Conservation (phyloP, 2,329 filamentous ascomycete genomes). For the Fusarium sulawesiense region DNA sequence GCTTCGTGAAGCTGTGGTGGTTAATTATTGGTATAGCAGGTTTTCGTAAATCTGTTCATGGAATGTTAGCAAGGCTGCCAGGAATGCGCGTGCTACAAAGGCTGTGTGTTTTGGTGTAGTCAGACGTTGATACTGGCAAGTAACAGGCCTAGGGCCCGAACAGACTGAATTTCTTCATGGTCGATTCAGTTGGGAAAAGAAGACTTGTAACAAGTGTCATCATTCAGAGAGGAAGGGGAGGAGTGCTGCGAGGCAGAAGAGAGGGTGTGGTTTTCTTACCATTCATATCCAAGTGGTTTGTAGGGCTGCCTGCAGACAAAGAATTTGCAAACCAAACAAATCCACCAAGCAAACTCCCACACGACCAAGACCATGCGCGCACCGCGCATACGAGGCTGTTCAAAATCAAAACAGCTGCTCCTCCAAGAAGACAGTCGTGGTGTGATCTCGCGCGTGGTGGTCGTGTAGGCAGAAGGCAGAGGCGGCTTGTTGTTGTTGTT, state of each 20-base stretch:
- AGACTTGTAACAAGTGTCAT: conserved; percentile 80
- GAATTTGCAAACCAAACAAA: conserved; percentile 18
- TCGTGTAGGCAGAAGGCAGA: conserved; percentile 17
- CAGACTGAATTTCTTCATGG: conserved; percentile 81
- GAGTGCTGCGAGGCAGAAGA: conserved; percentile 34
- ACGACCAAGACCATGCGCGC: background rate
- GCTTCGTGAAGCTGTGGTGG: conserved; percentile 17
- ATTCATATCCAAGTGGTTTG: conserved; percentile 15
- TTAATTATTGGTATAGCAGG: conserved; percentile 15
- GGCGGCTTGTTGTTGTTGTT: conserved; percentile 28
- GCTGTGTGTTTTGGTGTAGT: conserved; percentile 51
- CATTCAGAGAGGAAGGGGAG: conserved; percentile 58
- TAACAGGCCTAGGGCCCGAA: conserved; percentile 81
- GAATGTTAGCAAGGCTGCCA: conserved; percentile 40
- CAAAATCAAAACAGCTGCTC: conserved; percentile 36
- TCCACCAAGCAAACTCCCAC: conserved; percentile 3
- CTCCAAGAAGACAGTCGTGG: conserved; percentile 15
- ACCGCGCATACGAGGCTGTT: conserved; percentile 14
- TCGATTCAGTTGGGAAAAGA: conserved; percentile 92
- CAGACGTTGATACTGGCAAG: conserved; percentile 93
- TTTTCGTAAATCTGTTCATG: conserved; percentile 22
- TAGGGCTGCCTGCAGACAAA: conserved; percentile 12
- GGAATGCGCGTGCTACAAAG: conserved; percentile 2
- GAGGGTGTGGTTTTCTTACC: conserved; percentile 42
- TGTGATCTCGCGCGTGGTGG: conserved; percentile 13